A percentile compares a stretch with the other conserved stretches of the same genome.
Conservation (phyloP, 441 rosid species). For the Corymbia citriodora region DNA sequence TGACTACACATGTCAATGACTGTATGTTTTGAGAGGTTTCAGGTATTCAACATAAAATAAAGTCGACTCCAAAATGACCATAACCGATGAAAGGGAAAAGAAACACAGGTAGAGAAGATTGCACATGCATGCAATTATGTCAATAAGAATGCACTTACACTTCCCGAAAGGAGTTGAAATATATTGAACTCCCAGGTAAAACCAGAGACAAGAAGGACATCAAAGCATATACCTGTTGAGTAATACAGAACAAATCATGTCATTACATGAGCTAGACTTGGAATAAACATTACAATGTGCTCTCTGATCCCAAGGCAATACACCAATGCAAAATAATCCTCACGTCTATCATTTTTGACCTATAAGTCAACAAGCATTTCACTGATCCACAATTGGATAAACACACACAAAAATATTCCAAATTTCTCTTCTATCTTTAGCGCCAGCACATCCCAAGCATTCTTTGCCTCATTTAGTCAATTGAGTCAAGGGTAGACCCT, state of each 20-base stretch:
- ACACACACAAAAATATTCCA: background rate
- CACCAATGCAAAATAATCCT: background rate
- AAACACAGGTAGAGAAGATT: background rate
- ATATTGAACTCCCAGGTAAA: constrained; percentile 64
- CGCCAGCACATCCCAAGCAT: background rate
- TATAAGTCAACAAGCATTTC: background rate
- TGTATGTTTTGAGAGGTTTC: background rate
- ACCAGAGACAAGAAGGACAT: constrained; percentile 86
- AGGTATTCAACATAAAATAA: background rate
- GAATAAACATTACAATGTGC: background rate
- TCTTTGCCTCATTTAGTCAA: background rate
- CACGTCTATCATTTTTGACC: background rate
- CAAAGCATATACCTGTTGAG: constrained; percentile 70
- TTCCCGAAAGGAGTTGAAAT: constrained; percentile 90
- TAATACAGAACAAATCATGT: background rate
- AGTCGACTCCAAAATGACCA: background rate
- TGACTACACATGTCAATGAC: background rate
- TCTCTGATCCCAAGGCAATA: background rate
- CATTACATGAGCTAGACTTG: background rate
- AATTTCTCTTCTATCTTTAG: background rate
- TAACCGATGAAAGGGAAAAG: background rate
- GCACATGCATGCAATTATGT: background rate
- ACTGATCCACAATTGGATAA: background rate
- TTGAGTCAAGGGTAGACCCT: background rate
- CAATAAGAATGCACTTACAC: constrained; percentile 46